Evolutionary conservation across 2,329 filamentous ascomycete species (phyloP), one percentile per base, ranked within the genome.

Genomic region (Diplocarpon rosae): DNA sequence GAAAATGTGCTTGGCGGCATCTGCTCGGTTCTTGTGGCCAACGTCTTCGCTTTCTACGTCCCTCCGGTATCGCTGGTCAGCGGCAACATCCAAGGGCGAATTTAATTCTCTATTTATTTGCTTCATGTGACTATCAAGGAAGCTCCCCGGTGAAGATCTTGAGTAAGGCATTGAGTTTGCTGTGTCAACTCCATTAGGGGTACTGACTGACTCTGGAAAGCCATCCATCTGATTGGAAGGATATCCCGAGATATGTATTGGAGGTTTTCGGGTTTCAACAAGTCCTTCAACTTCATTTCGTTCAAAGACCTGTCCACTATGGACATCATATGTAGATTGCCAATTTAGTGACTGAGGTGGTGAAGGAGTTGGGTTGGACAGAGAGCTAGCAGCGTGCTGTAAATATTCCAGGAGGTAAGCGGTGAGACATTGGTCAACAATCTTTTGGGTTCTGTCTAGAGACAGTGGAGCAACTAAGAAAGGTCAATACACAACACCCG

Each of bases 1-100:
- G 62, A 95, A 95, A 10, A 90, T 76, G 31, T 68, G 69, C 56
- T 73, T 78, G 2, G 71, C 14, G 15, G 36, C 37, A 35, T 45
- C 43, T 20, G 39, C 34, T 48, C 30, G 63, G 55, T 41, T 73
- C 67, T 5, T 67, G 59, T 47, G 68, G 66, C 32, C 44, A 14
- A 36, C 38, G 28, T 45, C 48, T n/a, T 35, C 43, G 10, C 16
- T 12, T 13, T 35, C 30, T n/a, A 4, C 27, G 7, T 36, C 40
- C 30, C 11, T 12, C 11, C 11, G n/a, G 7, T 40, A 17, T 14
- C 17, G 42, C 37, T 6, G 20, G 9, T n/a, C 20, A 14, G 15
- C 15, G 10, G n/a, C 32, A 2, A 2, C 12, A 10, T 5, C 32
- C 40, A 33, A 33, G 10, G 33, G 37, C 12, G 48, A 39, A n/a